Percentiles rank a stretch among this genome's conserved stretches.
These are phyloP conservation scores for Rhizodiscina lignyota DNA, from an alignment of 495 filamentous ascomycete genomes.

Conservation along the genomic window DNA sequence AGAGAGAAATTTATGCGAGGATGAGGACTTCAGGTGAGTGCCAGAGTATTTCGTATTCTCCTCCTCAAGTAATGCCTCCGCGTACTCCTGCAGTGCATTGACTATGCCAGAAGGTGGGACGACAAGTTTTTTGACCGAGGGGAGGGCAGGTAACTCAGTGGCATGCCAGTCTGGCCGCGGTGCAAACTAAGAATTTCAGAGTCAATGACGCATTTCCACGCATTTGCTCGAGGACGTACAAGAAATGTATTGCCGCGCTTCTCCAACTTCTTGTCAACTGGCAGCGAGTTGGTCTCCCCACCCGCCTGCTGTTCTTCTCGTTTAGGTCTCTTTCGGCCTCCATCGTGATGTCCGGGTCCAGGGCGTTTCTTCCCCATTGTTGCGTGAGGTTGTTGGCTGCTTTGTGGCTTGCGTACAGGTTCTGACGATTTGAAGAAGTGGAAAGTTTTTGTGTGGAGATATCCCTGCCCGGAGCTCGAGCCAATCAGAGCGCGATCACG, in stretches of 20 bases:
- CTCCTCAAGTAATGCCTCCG: conserved; percentile 51
- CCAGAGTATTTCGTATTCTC: conserved; percentile 49
- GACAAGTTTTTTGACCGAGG: conserved; percentile 19
- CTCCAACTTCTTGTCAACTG: conserved; percentile 7
- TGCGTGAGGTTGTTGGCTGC: neutral
- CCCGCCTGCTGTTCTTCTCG: conserved; percentile 6
- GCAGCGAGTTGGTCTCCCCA: conserved; percentile 5
- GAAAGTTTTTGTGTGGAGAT: too few relatives aligned
- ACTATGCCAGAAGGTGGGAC: conserved; percentile 13
- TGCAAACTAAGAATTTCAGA: conserved; percentile 31
- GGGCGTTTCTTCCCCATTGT: conserved; percentile 18
- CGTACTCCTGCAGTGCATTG: conserved; percentile 58
- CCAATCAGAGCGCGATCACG: too few relatives aligned
- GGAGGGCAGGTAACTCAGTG: conserved; percentile 40
- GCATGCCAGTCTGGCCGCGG: conserved; percentile 80
- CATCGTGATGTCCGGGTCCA: conserved; percentile 14
- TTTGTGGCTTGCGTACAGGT: too few relatives aligned
- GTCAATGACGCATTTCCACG: neutral
- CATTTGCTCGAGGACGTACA: conserved; percentile 2
- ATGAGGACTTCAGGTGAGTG: conserved; percentile 35
- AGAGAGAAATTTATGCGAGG: conserved; percentile 82
- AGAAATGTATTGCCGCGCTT: conserved; percentile 6
- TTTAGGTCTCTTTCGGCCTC: conserved; percentile 9
- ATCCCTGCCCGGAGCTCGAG: too few relatives aligned
- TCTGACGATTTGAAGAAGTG: too few relatives aligned